Evolutionary conservation across 805 yeast genomes (phyloP), one percentile per base, ranked within the genome.

Genomic region (Myxozyma mucilagina): DNA sequence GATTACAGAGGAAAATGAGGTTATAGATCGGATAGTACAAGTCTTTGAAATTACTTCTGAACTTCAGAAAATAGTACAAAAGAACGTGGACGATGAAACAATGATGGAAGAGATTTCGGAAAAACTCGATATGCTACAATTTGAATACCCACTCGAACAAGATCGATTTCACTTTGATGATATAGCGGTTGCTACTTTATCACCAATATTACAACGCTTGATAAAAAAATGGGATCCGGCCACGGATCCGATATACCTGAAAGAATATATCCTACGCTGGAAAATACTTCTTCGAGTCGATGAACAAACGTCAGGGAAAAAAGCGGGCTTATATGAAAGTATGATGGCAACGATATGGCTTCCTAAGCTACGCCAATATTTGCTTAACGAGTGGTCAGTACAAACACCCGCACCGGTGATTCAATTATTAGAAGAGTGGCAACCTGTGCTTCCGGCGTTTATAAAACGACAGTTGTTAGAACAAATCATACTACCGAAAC

Each of bases 351-450:
- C 67, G 4, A 53, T 69, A 3, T 79, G 82, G 80, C 64, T 71
- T 2, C 76, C 78, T 0, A 73, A 72, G 20, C 67, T 78, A 4
- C 57, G 68, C 1, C 39, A 65, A 0, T 69, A 69, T 11, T 69
- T 80, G 11, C 50, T 53, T 10, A 52, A 67, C 8, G 65, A 70
- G 6, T 81, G 84, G 84, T 64, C 74, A 8, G 68, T 74, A 4
- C 53, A 67, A 16, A 74, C 76, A 44, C 80, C 83, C 0, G 74
- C 76, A 49, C 56, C 77, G 11, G 78, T 77, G 0, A 69, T 81
- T 6, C 68, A 75, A 0, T 57, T 79, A 1, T 53, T 82, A 0
- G 71, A 80, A 18, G 77, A 76, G 20, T 80, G 83, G 85, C 72
- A 69, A 29, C 70, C 68, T 0, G 60, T 80, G 1, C 55, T 81